These are phyloP conservation scores for Malus hybrid DNA, from an alignment of 331 rosid species.

Conservation along the genomic window DNA sequence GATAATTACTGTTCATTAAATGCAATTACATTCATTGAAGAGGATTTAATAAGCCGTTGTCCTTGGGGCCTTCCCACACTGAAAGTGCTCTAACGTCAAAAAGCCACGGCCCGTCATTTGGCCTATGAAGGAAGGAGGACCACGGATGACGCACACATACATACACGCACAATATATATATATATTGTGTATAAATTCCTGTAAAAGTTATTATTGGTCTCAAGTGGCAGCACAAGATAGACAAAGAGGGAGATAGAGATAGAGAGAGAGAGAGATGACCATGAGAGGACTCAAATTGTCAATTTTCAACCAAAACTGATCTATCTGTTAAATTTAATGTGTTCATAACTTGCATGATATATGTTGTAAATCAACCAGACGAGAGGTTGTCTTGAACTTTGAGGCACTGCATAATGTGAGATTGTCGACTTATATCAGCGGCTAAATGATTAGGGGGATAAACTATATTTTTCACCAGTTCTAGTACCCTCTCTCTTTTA, in stretches of 20 bases:
- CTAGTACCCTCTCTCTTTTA: no score
- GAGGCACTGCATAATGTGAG: neutral
- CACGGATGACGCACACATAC: no score
- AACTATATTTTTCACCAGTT: neutral
- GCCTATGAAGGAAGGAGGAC: no score
- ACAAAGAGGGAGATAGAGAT: neutral
- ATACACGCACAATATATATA: no score
- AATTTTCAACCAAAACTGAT: neutral
- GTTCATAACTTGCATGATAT: constrained; percentile 1
- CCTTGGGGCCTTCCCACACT: no score
- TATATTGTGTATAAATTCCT: no score
- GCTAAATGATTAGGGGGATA: neutral
- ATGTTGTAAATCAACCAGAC: neutral
- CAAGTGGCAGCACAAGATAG: neutral
- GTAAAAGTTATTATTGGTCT: neutral
- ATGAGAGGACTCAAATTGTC: neutral
- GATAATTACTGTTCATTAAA: no score
- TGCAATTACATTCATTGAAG: no score
- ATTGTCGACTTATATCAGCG: neutral
- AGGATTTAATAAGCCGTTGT: no score
- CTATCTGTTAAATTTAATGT: neutral
- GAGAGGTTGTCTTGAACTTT: neutral
- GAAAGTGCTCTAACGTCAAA: no score
- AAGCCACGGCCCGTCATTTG: no score
- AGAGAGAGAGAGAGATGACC: neutral